Percentiles rank a stretch among this genome's conserved stretches.
phyloP scores from a whole-genome alignment of 495 filamentous ascomycete genomes.

The Pyrenopolyporus hunteri region DNA sequence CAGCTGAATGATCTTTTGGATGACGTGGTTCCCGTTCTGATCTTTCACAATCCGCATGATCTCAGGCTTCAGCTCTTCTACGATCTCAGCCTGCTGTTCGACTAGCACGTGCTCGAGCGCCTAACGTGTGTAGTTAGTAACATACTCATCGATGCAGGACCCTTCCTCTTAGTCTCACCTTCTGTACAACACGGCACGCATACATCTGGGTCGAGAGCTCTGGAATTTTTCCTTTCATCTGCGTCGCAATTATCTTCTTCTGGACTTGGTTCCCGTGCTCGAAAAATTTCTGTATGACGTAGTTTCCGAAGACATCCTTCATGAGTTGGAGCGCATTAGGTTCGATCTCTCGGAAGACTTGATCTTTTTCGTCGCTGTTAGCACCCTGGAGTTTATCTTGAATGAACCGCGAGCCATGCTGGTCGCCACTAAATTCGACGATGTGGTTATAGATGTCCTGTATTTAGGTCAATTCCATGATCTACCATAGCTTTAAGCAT shows the following conservation, averaged over 20 bases:
- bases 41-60: slow-evolving; percentile 84
- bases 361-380: slow-evolving; percentile 97
- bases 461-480: not conserved
- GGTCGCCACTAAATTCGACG: slow-evolving; percentile 95
- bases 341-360: slow-evolving; percentile 85
- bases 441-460: slow-evolving; percentile 87
- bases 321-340: slow-evolving; percentile 85
- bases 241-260: slow-evolving; percentile 82
- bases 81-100: slow-evolving; percentile 85
- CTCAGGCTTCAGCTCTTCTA: slow-evolving; percentile 80
- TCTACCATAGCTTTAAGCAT: not conserved
- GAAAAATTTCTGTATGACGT: slow-evolving; percentile 97
- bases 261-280: slow-evolving; percentile 95
- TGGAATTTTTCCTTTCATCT: slow-evolving; percentile 85
- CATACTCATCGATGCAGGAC: not conserved
- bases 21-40: slow-evolving; percentile 95
- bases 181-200: slow-evolving; percentile 94
- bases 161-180: slow-evolving; percentile 56
- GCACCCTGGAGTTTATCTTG: slow-evolving; percentile 93
- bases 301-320: slow-evolving; percentile 97
- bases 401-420: slow-evolving; percentile 94
- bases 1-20: slow-evolving; percentile 92
- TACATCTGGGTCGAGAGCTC: slow-evolving; percentile 89
- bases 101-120: slow-evolving; percentile 90
- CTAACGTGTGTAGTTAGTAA: slow-evolving; percentile 49